Base-by-base conservation (phyloP, 805 yeast genomes). In the Starmerella cellae region DNA sequence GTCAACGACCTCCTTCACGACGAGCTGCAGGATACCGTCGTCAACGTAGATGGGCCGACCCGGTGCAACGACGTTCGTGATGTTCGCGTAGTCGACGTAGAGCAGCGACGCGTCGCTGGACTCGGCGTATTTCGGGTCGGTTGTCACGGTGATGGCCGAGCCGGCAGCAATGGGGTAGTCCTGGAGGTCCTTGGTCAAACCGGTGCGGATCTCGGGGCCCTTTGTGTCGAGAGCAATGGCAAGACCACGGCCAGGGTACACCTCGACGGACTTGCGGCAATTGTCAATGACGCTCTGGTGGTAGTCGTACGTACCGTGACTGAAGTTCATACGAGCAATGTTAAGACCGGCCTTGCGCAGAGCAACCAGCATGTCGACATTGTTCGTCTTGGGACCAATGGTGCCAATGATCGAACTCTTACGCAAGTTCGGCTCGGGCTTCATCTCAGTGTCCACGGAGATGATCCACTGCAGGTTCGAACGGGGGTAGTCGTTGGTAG, bases 191-290 rank as follows among this genome's bases (percentile, higher is more conserved):
- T 67, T 64, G 57, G 98, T 91, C 65, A 85, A 77, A 67, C 98
- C 98, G 46, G 98, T 88, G 77, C 98, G 83, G 71, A 91, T 91
- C 71, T 91, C 98, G 51, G 98, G 98, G 57, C 98, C 98, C 76
- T 91, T 91, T 66, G 97, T 91, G 67, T 91, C 98, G 58, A 91
- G 77, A 53, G 98, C 98, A 67, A 91, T 87, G 49, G 95, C 97
- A 60, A 91, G 74, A 43, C 97, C 98, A 71, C 97, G 83, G 61
- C 97, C 96, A 54, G 82, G 76, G 67, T 79, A 85, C 44, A 80
- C 64, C 65, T 77, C 78, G 68, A 82, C 95, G 52, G 96, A 85
- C 67, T 84, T 78, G 69, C 94, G 81, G 57, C 96, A 84, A 62
- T 91, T 88, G 75, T 88, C 96, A 65, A 91, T 71, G 59, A 91